These are phyloP conservation scores for Venturia nashicola DNA, from an alignment of 2,329 filamentous ascomycete genomes.

Conservation along the genomic window DNA sequence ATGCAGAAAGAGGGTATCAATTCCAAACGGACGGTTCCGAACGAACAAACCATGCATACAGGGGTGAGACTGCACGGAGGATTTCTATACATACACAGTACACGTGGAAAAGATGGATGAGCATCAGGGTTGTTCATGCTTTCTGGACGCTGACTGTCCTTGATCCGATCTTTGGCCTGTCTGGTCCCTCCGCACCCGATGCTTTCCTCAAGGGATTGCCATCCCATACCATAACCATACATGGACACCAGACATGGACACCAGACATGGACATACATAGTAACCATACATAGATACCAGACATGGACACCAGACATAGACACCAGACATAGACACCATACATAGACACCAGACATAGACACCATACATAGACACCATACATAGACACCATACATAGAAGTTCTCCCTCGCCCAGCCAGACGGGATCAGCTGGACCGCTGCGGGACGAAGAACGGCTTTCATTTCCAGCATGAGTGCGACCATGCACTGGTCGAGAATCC, in stretches of 20 bases:
- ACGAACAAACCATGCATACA: background rate
- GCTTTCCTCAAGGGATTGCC: background rate
- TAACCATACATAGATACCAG: too few relatives aligned
- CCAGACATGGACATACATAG: too few relatives aligned
- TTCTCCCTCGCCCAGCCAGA: too few relatives aligned
- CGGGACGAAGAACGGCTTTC: background rate
- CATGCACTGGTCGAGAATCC: background rate
- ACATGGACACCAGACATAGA: too few relatives aligned
- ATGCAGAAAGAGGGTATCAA: background rate
- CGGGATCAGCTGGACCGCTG: background rate
- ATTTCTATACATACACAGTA: background rate
- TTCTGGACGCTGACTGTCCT: background rate
- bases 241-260: too few relatives aligned
- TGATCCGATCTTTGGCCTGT: background rate
- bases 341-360: too few relatives aligned
- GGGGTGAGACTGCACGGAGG: background rate
- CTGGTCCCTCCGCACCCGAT: background rate
- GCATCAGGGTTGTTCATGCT: background rate
- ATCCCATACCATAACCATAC: too few relatives aligned
- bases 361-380: too few relatives aligned
- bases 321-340: too few relatives aligned
- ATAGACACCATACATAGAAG: too few relatives aligned
- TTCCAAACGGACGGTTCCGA: background rate
- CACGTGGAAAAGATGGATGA: conserved; percentile 3
- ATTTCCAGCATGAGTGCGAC: background rate